Percentiles rank a stretch among this genome's conserved stretches.
Evolutionary conservation across 495 filamentous ascomycete species (phyloP).

Genomic region (Penicillium lividum): DNA sequence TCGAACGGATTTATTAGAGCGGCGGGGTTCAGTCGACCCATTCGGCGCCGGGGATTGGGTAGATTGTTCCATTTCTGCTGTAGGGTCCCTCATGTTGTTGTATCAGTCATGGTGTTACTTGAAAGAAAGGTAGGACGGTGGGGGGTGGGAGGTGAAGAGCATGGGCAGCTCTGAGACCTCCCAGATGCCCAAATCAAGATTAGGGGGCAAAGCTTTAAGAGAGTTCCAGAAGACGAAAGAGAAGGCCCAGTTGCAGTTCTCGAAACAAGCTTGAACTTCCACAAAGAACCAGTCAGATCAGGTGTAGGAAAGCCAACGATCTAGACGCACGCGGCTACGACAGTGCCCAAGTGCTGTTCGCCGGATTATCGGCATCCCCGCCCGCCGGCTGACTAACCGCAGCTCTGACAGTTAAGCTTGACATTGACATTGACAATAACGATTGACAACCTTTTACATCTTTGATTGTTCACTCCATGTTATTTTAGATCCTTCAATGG

Average conservation of each 20-base stretch:
- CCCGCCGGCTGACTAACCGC: conserved; percentile 1
- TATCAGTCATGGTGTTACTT: conserved; percentile 40
- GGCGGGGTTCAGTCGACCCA: conserved; percentile 37
- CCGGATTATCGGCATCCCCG: conserved; percentile 22
- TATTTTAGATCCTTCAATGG: no score
- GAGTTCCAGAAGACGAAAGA: neutral
- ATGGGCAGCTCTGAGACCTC: conserved; percentile 14
- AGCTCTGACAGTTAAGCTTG: neutral
- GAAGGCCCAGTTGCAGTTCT: neutral
- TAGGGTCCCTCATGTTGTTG: conserved; percentile 45
- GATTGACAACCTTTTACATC: no score
- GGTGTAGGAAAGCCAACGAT: conserved; percentile 2
- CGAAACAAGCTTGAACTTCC: neutral
- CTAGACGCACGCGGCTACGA: conserved; percentile 21
- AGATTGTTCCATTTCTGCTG: conserved; percentile 41
- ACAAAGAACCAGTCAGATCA: neutral
- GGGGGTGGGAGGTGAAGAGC: conserved; percentile 16
- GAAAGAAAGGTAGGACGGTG: conserved; percentile 12
- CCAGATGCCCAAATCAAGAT: conserved; percentile 5
- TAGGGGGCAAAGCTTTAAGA: neutral
- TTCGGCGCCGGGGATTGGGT: conserved; percentile 31
- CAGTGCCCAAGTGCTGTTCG: conserved; percentile 10
- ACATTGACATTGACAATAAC: no score
- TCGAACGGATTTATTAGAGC: conserved; percentile 41
- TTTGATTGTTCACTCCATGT: no score